A percentile compares a stretch with the other conserved stretches of the same genome.
These are phyloP conservation scores for Pilobolus umbonatus DNA, from an alignment of 192 early-diverging fungal species.

Conservation along the genomic window DNA sequence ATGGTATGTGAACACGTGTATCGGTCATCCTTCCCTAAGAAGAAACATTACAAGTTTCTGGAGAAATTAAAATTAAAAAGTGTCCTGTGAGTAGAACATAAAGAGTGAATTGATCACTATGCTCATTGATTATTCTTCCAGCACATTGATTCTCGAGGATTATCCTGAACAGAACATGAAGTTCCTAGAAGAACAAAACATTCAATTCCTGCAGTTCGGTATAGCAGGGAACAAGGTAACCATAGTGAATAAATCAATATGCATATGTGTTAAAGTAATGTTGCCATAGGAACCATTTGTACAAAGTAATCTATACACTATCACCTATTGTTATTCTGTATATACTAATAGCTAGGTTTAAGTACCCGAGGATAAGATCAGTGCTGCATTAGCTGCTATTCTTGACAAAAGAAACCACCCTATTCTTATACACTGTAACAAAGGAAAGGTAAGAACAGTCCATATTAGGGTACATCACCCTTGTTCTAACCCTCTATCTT, in stretches of 20 bases:
- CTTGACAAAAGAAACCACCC: conserved; percentile 72
- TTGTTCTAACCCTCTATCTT: neutral
- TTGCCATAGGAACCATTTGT: conserved; percentile 54
- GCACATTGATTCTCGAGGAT: conserved; percentile 89
- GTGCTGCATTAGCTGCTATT: conserved; percentile 49
- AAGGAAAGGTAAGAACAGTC: conserved; percentile 63
- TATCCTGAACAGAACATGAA: conserved; percentile 85
- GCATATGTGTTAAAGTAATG: neutral
- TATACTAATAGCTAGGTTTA: neutral
- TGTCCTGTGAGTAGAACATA: conserved; percentile 61
- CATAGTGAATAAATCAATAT: neutral
- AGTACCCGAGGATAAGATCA: conserved; percentile 61
- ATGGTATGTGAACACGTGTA: conserved; percentile 96
- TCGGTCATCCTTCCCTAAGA: conserved; percentile 88
- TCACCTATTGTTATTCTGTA: neutral
- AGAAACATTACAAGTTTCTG: conserved; percentile 88
- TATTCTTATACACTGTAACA: conserved; percentile 94
- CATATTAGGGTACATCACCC: neutral
- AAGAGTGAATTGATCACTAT: neutral
- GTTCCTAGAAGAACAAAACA: conserved; percentile 74
- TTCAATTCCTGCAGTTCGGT: conserved; percentile 82
- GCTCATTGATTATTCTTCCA: conserved; percentile 19
- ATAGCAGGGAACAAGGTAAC: conserved; percentile 90
- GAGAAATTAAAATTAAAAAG: conserved; percentile 82
- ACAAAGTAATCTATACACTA: conserved; percentile 52